Evolutionary conservation across 2,329 filamentous ascomycete species (phyloP), one percentile per base, ranked within the genome.

Genomic region (Trichoderma koningii): DNA sequence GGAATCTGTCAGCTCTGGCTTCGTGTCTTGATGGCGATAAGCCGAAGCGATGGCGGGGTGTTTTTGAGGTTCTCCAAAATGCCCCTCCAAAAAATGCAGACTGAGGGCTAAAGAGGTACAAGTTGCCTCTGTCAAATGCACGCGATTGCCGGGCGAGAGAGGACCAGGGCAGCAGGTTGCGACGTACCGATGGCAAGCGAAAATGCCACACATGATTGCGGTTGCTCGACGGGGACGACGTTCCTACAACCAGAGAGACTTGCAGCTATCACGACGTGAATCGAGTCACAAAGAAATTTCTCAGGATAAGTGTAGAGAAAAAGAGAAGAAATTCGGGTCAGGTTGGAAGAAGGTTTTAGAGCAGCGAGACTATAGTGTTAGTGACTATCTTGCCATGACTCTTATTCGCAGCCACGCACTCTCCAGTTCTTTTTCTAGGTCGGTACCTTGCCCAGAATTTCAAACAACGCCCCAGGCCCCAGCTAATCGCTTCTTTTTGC

Each of bases 201-300:
- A 97, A 76, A 97, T 96, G 80, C 93, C 93, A 89, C 93, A 97
- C 93, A 97, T 97, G 73, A 78, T 90, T 83, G 75, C 77, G 73
- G 74, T 68, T n/a, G 15, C 34, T 51, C 17, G 28, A 50, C 41
- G 50, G 10, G 34, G 65, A 57, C n/a, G n/a, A 44, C 4, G 42
- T 51, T 19, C 44, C 30, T 17, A 50, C 42, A 56, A 38, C 21
- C 21, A 23, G 21, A 23, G 21, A 23, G 21, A 23, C 21, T 23
- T 23, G 21, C 21, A 23, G 21, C 21, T 23, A 23, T 53, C 34
- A 59, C 42, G 44, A 3, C n/a, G 61, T 34, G 57, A 42, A 42
- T 63, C 59, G 17, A 60, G 21, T 28, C 30, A 30, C 53, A n/a
- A n/a, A 44, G 28, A n/a, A 55, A 34, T 51, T 34, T 41, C 45